These are phyloP conservation scores for Stevia rebaudiana DNA, from an alignment of 140 eudicot species.

Conservation along the genomic window DNA sequence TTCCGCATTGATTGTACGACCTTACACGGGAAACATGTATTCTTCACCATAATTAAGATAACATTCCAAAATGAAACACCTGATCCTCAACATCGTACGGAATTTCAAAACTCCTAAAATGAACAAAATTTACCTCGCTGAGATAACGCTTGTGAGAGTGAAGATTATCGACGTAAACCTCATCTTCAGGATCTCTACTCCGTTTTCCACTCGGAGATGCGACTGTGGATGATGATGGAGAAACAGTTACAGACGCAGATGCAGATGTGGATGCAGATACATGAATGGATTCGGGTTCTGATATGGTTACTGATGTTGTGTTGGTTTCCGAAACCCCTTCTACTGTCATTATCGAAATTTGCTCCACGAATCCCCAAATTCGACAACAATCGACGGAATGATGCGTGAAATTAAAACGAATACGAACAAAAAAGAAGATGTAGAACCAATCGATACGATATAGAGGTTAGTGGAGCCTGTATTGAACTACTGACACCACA, in stretches of 20 bases:
- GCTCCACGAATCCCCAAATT: constrained; percentile 10
- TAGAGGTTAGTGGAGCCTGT: constrained; percentile 3
- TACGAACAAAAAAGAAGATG: constrained; percentile 26
- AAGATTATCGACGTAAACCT: constrained; percentile 84
- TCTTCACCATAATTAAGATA: not conserved
- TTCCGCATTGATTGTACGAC: not conserved
- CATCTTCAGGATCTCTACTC: constrained; percentile 92
- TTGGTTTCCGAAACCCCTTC: constrained; percentile 32
- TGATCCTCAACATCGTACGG: not conserved
- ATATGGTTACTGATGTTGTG: constrained; percentile 16
- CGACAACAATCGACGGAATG: not conserved
- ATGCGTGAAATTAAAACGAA: constrained; percentile 9
- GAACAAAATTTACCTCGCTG: constrained; percentile 51
- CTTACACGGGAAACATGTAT: not conserved
- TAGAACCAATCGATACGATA: not conserved
- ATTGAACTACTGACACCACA: not conserved
- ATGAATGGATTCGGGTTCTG: constrained; percentile 28
- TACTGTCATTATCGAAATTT: constrained; percentile 21
- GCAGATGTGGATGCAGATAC: constrained; percentile 22
- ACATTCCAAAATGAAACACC: not conserved
- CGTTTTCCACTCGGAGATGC: constrained; percentile 67
- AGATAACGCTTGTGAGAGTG: constrained; percentile 94
- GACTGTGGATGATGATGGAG: constrained; percentile 36
- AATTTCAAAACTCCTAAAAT: not conserved
- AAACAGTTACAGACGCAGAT: constrained; percentile 22